Evolutionary conservation across 768 basidiomycete genomes (phyloP).

Genomic region (Leccinellum albellum): DNA sequence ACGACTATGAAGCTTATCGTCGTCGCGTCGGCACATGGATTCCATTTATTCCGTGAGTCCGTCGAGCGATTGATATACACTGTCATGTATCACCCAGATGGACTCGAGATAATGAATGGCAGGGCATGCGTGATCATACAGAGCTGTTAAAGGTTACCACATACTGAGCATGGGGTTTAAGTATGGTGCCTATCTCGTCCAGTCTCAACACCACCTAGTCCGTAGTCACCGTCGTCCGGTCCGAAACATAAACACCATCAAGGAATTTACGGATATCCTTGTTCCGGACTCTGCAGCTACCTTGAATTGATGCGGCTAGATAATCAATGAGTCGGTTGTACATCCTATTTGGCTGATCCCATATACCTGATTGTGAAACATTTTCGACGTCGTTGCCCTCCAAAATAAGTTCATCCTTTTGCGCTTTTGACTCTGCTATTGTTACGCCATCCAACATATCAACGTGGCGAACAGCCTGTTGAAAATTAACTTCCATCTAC

Average conservation of each 20-base stretch:
- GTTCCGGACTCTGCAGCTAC: slow-evolving; percentile 94
- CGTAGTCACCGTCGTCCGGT: slow-evolving; percentile 59
- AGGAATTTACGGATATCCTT: slow-evolving; percentile 99
- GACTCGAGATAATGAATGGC: slow-evolving; percentile 7
- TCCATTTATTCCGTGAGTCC: slow-evolving; percentile 68
- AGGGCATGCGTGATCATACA: slow-evolving; percentile 30
- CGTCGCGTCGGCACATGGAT: slow-evolving; percentile 79
- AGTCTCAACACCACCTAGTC: slow-evolving; percentile 29
- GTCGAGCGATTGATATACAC: not conserved
- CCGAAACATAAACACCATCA: slow-evolving; percentile 90
- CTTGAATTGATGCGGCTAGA: slow-evolving; percentile 92
- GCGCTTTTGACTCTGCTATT: slow-evolving; percentile 79
- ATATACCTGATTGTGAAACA: slow-evolving; percentile 90
- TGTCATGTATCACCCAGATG: not conserved
- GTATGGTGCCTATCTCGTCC: slow-evolving; percentile 10
- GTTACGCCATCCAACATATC: slow-evolving; percentile 87
- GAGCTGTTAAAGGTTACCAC: slow-evolving; percentile 17
- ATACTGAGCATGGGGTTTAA: slow-evolving; percentile 19
- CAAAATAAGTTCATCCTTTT: slow-evolving; percentile 93
- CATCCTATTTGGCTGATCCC: not conserved
- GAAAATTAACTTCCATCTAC: not conserved
- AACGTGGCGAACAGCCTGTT: slow-evolving; percentile 85
- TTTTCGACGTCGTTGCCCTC: slow-evolving; percentile 96
- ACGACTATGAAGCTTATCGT: slow-evolving; percentile 78
- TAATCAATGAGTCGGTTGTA: slow-evolving; percentile 5